Percentiles rank a stretch among this genome's conserved stretches.
Evolutionary conservation across 1,284 basidiomycete species (phyloP).

Genomic region (Coniferiporia sulphurascens): DNA sequence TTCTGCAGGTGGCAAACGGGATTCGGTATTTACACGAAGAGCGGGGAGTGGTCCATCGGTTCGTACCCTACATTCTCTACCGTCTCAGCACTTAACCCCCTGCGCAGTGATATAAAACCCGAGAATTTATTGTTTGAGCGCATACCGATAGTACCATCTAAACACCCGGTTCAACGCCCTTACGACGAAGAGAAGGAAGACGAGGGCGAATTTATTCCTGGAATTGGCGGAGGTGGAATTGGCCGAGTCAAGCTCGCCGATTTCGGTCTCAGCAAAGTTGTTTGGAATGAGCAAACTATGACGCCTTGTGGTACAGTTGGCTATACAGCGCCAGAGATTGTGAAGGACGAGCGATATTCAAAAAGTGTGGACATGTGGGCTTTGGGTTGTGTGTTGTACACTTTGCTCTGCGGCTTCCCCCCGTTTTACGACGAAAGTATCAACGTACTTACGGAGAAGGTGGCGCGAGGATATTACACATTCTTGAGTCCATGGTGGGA

Average conservation of each 20-base stretch:
- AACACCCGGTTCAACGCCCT: conserved; percentile 69
- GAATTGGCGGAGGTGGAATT: conserved; percentile 94
- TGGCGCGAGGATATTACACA: conserved; percentile 95
- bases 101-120: conserved; percentile 86
- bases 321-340: conserved; percentile 99
- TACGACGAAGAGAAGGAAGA: conserved; percentile 99
- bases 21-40: conserved; percentile 98
- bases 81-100: background rate
- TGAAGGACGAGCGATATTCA: conserved; percentile 98
- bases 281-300: conserved; percentile 99
- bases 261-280: conserved; percentile 96
- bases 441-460: conserved; percentile 96
- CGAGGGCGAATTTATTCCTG: conserved; percentile 92
- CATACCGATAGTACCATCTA: conserved; percentile 90
- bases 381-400: conserved; percentile 96
- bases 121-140: conserved; percentile 96
- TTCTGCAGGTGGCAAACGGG: conserved; percentile 93
- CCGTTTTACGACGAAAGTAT: conserved; percentile 99
- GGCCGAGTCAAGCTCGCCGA: conserved; percentile 99
- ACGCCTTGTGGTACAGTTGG: conserved; percentile 99
- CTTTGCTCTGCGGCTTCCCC: conserved; percentile 96
- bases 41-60: conserved; percentile 93
- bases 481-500: conserved; percentile 99
- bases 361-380: conserved; percentile 99
- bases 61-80: conserved; percentile 15